Evolutionary conservation across 1,284 basidiomycete genomes (phyloP), one percentile per base, ranked within the genome.

Genomic region (Cerrena zonata): DNA sequence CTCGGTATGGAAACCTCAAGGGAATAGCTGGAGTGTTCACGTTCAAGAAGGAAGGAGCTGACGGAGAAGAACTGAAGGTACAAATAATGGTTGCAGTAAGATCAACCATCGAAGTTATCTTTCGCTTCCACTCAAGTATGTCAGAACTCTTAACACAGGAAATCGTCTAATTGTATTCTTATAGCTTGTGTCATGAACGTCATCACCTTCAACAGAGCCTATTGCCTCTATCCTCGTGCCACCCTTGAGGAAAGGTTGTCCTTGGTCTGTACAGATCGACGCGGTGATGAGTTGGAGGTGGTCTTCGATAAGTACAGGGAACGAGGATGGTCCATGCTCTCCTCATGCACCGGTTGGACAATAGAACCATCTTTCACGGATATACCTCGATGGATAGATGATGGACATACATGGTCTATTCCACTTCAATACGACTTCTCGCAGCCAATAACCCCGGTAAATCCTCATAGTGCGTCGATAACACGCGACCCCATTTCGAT

Each of bases 171-270:
- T 22, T n/a, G n/a, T n/a, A n/a, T n/a, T n/a, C n/a, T n/a, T 41
- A n/a, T 25, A 56, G 58, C 59, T 13, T 52, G 54, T 40, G 61
- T 57, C 12, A 61, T 63, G 58, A 64, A 63, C 46, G 45, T 58
- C 27, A 59, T 61, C 39, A 48, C 52, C 3, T 54, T 51, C 36
- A 47, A 54, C 21, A 36, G 43, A 7, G 61, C 57, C 7, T 57
- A 56, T 34, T 53, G 53, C 4, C 47, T 62, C 27, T 62, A 57
- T 42, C 59, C 61, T 36, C 46, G 42, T n/a, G 56, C 57, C 2
- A 63, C 61, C 1, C 57, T 63, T 43, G 52, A 59, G 19, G 39
- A 53, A 12, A 43, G 50, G 15, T 43, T 19, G 3, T 30, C 52
- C 12, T 41, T 57, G 12, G 45, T 57, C 12, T 46, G 42, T 22